A percentile compares a stretch with the other conserved stretches of the same genome.
Conservation (phyloP, 257 asterid species). For the Voacanga thouarsii region DNA sequence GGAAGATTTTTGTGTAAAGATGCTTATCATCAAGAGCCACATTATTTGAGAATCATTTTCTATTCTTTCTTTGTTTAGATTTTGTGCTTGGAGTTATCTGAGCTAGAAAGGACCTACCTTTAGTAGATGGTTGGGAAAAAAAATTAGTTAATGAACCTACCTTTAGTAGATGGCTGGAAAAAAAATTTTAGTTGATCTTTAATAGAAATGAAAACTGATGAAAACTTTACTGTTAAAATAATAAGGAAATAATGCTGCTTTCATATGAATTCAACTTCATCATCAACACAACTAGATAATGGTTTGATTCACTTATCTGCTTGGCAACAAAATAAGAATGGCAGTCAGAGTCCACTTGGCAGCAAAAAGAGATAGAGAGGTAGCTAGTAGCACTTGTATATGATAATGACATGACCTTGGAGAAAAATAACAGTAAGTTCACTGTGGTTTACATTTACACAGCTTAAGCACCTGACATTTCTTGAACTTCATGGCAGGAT, state of each 20-base stretch:
- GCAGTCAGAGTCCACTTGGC: background rate
- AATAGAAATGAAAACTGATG: background rate
- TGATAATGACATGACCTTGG: background rate
- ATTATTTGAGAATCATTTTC: background rate
- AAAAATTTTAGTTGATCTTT: background rate
- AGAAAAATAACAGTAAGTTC: background rate
- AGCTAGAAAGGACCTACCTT: background rate
- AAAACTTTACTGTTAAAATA: background rate
- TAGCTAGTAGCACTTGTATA: background rate
- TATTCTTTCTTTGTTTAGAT: background rate
- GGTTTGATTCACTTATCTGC: background rate
- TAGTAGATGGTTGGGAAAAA: background rate
- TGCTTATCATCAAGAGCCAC: background rate
- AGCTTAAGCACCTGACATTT: slow-evolving; percentile 13
- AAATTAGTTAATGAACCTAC: too few species aligned
- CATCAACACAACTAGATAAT: background rate
- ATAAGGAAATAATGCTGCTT: background rate
- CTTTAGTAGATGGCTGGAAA: background rate
- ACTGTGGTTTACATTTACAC: background rate
- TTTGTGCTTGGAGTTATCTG: background rate
- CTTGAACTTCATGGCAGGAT: slow-evolving; percentile 49
- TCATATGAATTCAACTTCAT: background rate
- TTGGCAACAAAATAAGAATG: background rate
- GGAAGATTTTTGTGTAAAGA: background rate
- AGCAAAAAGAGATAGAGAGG: background rate